phyloP scores from a whole-genome alignment of 2,329 filamentous ascomycete genomes.

The Ceratocystis harringtonii region DNA sequence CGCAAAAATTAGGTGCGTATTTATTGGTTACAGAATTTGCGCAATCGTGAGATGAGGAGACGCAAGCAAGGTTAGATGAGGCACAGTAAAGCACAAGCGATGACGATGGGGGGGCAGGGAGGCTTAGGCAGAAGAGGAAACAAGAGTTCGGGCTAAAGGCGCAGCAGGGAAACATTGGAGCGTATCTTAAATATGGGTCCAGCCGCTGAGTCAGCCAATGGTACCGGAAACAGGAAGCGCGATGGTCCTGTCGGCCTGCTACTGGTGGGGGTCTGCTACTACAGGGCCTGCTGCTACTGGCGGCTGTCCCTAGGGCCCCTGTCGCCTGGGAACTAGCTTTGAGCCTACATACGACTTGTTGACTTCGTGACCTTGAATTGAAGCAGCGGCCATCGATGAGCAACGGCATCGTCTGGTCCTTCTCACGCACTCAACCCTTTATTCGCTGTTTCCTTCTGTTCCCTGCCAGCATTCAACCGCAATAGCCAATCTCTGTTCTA shows the following conservation, averaged over 20 bases:
- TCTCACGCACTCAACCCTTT: too few species aligned
- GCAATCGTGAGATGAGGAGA: not conserved
- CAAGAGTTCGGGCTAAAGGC: too few species aligned
- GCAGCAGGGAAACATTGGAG: not conserved
- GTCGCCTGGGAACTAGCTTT: too few species aligned
- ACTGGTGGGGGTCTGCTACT: too few species aligned
- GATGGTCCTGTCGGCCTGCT: not conserved
- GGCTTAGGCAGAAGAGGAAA: too few species aligned
- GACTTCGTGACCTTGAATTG: too few species aligned
- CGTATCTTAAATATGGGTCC: not conserved
- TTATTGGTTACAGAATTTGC: not conserved
- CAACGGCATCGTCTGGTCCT: not conserved
- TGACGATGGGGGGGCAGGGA: constrained; percentile 1
- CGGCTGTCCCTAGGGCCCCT: not conserved
- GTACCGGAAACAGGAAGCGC: not conserved
- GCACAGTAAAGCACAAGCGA: not conserved
- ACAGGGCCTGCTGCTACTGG: not conserved
- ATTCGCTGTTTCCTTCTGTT: not conserved
- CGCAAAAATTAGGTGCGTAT: not conserved
- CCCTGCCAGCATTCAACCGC: too few species aligned
- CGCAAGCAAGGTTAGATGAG: not conserved
- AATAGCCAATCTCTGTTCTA: not conserved
- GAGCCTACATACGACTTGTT: too few species aligned
- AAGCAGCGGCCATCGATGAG: not conserved
- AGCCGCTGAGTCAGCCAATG: not conserved